Evolutionary conservation across 2,329 filamentous ascomycete species (phyloP).

Genomic region (Ophiostoma himal-ulmi): DNA sequence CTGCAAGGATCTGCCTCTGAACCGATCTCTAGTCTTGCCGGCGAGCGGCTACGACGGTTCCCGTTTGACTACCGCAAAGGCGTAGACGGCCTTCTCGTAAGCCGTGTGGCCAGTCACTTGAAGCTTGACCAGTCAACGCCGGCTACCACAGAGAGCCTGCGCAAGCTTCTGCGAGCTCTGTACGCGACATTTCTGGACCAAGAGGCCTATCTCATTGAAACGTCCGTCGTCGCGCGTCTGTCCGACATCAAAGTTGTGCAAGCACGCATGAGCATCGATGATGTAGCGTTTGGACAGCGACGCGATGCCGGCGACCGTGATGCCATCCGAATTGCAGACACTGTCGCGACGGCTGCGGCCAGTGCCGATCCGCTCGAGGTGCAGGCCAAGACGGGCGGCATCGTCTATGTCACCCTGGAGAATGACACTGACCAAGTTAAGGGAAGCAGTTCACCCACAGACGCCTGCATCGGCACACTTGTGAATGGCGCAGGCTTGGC

Average conservation of each 20-base stretch:
- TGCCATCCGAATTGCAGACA: background rate
- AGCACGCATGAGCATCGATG: conserved; percentile 44
- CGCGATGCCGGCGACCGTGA: conserved; percentile 33
- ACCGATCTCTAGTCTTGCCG: background rate
- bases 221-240: conserved; percentile 30
- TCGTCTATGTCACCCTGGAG: conserved; percentile 66
- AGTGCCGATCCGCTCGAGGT: conserved; percentile 34
- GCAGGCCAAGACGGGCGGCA: conserved; percentile 54
- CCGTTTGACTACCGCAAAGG: conserved; percentile 55
- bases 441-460: conserved; percentile 29
- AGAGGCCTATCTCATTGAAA: conserved; percentile 44
- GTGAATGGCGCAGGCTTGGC: conserved; percentile 87
- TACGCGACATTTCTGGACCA: conserved; percentile 44
- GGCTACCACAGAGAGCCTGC: conserved; percentile 37
- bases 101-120: conserved; percentile 45
- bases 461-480: conserved; percentile 62
- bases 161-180: conserved; percentile 47
- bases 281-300: conserved; percentile 39
- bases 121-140: conserved; percentile 41
- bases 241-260: conserved; percentile 32
- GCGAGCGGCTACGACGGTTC: conserved; percentile 40
- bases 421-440: conserved; percentile 29
- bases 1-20: background rate
- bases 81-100: conserved; percentile 39
- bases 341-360: conserved; percentile 19